A percentile compares a stretch with the other conserved stretches of the same genome.
phyloP scores from a whole-genome alignment of 192 early-diverging fungal genomes.

The Backusella australiensis region DNA sequence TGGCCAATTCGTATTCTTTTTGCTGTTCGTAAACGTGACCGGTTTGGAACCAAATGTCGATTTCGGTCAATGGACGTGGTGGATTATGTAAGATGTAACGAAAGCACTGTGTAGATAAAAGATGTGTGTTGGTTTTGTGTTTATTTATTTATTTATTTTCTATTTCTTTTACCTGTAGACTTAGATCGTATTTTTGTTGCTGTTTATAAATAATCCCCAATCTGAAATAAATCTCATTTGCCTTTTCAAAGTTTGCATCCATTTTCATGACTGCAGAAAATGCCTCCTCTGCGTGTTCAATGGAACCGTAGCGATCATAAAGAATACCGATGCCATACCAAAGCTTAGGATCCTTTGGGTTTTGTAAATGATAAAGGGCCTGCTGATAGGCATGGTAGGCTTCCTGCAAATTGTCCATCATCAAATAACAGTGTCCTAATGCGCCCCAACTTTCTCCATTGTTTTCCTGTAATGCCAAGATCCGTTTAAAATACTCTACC shows the following conservation, averaged over 20 bases:
- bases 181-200: conserved; percentile 74
- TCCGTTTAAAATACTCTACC: conserved; percentile 89
- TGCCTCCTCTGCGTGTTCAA: conserved; percentile 96
- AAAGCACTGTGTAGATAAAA: conserved; percentile 66
- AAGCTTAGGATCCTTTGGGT: conserved; percentile 94
- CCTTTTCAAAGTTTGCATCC: conserved; percentile 97
- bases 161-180: conserved; percentile 52
- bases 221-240: conserved; percentile 96
- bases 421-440: conserved; percentile 93
- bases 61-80: conserved; percentile 87
- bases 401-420: conserved; percentile 92
- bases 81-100: conserved; percentile 83
- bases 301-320: conserved; percentile 95
- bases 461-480: conserved; percentile 72
- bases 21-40: conserved; percentile 95
- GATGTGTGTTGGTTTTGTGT: not conserved
- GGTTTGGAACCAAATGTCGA: conserved; percentile 98
- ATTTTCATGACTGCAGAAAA: conserved; percentile 94
- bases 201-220: conserved; percentile 98
- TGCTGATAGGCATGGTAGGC: conserved; percentile 96
- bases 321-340: conserved; percentile 99
- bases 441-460: conserved; percentile 97
- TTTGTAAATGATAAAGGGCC: conserved; percentile 86
- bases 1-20: conserved; percentile 77
- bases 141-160: not conserved